Evolutionary conservation across 108 stramenopile genomes (phyloP), one percentile per base, ranked within the genome.

Genomic region (Conticribra weissflogii): DNA sequence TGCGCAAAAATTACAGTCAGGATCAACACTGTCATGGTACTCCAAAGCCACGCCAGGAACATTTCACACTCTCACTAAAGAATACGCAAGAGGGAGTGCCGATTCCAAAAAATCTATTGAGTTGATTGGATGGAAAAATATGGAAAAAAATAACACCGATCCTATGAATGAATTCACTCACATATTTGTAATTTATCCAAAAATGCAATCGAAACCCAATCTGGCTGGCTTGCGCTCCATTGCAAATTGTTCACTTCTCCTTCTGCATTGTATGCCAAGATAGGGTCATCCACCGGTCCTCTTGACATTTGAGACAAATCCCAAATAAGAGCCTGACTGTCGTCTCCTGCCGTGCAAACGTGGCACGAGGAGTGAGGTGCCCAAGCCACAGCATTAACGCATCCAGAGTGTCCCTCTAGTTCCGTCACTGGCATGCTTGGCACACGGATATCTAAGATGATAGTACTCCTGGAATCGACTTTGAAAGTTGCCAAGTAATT

Each of bases 321-420:
- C 99, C 99, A 99, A 75, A 99, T 99, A 29, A 99, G 72, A 2
- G 99, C 97, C 68, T 98, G 97, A 22, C 66, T 76, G 68, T 99
- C 99, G 59, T 99, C 99, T 0, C 88, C 97, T 3, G 87, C 94
- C 0, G 97, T 98, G 76, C 98, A 98, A 60, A 99, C 88, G 64
- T 99, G 99, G 76, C 96, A 97, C 0, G 95, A 88, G 0, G 89
- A 91, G 79, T 99, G 99, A 0, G 99, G 99, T 3, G 99, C 99
- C 99, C 99, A 99, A 0, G 98, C 96, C 8, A 93, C 74, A 22
- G 96, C 94, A 84, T 98, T 99, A 24, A 98, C 95, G 46, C 89
- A 83, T 0, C 90, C 94, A 18, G 80, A 51, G 77, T 99, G 99
- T 19, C 96, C 96, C 5, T 89, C 89, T 45, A 92, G 52, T 59